Conservation (phyloP, 2,329 filamentous ascomycete species). For the Alternaria alternata region DNA sequence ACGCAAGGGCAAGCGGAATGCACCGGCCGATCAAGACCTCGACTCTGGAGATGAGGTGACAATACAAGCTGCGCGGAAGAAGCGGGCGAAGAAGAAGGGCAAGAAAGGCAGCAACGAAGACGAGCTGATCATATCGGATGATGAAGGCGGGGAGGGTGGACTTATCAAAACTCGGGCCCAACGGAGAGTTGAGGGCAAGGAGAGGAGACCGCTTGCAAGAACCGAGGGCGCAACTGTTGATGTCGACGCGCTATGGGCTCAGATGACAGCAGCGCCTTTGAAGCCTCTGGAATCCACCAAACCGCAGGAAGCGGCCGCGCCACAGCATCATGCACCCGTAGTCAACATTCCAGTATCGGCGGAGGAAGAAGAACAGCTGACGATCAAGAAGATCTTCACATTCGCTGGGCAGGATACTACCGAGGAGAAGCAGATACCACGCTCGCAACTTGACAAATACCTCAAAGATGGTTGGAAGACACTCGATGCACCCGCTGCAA, state of each 20-base stretch:
- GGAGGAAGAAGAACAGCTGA: slow-evolving; percentile 56
- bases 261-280: slow-evolving; percentile 65
- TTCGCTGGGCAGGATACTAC: slow-evolving; percentile 77
- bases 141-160: slow-evolving; percentile 63
- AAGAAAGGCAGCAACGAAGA: slow-evolving; percentile 32
- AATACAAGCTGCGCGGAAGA: slow-evolving; percentile 67
- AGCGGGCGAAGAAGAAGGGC: slow-evolving; percentile 54
- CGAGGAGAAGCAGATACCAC: slow-evolving; percentile 73
- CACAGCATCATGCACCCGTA: slow-evolving; percentile 19
- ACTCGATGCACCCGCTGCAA: slow-evolving; percentile 19
- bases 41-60: slow-evolving; percentile 75
- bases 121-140: slow-evolving; percentile 39
- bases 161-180: slow-evolving; percentile 77
- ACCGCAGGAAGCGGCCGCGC: slow-evolving; percentile 16
- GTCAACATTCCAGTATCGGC: slow-evolving; percentile 13
- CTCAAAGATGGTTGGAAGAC: slow-evolving; percentile 43
- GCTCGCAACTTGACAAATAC: slow-evolving; percentile 40
- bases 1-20: slow-evolving; percentile 46
- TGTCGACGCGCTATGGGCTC: slow-evolving; percentile 74
- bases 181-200: slow-evolving; percentile 70
- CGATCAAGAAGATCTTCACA: slow-evolving; percentile 75
- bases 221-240: slow-evolving; percentile 72
- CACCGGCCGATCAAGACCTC: slow-evolving; percentile 40
- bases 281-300: slow-evolving; percentile 33
- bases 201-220: slow-evolving; percentile 61